A percentile compares a stretch with the other conserved stretches of the same genome.
Evolutionary conservation across 495 filamentous ascomycete genomes (phyloP).

Genomic region (Hypoxylon lienhwacheense): DNA sequence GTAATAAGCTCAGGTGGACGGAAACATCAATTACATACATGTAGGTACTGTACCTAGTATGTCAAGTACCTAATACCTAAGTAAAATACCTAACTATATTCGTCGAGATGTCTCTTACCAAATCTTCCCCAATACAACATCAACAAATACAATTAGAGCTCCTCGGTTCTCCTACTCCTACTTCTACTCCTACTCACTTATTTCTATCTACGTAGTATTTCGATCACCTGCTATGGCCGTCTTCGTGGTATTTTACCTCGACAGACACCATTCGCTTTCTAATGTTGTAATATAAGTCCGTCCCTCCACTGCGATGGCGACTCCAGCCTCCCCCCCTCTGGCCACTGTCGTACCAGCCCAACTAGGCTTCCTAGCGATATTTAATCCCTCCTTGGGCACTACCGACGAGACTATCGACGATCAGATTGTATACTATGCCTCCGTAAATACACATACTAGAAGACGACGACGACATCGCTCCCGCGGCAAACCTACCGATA

Average conservation of each 20-base stretch:
- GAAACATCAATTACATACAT: neutral
- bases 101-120: no score
- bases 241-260: constrained; percentile 23
- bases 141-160: no score
- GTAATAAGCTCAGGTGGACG: no score
- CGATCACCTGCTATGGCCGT: constrained; percentile 18
- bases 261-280: constrained; percentile 16
- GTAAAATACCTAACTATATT: no score
- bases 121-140: no score
- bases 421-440: constrained; percentile 92
- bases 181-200: neutral
- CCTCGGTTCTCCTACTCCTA: no score
- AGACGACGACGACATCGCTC: constrained; percentile 39
- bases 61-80: no score
- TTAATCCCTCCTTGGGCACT: constrained; percentile 85
- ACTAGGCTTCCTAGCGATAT: constrained; percentile 86
- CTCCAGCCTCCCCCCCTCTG: constrained; percentile 15
- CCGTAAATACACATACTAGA: constrained; percentile 52
- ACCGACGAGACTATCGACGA: constrained; percentile 86
- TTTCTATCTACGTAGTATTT: constrained; percentile 1
- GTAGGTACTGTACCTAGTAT: neutral
- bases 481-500: constrained; percentile 44
- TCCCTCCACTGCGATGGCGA: constrained; percentile 20
- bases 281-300: constrained; percentile 14
- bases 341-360: constrained; percentile 68